Base-by-base conservation (phyloP, 2,329 filamentous ascomycete species). In the Mariannaea sp. region DNA sequence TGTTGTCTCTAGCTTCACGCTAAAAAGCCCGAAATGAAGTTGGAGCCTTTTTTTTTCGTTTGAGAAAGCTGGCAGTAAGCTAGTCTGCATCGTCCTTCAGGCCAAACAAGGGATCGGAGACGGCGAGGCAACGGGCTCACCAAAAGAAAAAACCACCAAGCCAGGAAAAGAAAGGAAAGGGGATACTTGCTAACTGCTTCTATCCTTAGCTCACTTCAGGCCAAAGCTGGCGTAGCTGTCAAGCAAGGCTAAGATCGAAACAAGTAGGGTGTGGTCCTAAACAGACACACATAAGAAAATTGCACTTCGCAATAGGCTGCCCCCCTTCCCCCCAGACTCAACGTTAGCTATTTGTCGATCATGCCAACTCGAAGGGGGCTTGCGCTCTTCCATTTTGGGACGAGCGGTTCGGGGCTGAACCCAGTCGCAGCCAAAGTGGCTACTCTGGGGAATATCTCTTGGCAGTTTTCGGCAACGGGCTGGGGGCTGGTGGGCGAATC, bases 391-490 rank as follows among this genome's bases (percentile, higher is more conserved):
- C 56, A 49, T 56, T 56, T 49, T 43, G 41, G 55, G 42, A 38
- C 52, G 52, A 49, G 51, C 35, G 47, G 53, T 47, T 57, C 53
- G 33, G 43, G 45, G 48, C 57, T 61, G 55, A 48, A 40, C 39
- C 53, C 57, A 48, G 48, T 48, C 51, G 43, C 57, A 48, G 48
- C 48, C 51, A 46, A 55, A 49, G 60, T 47, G 41, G 49, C 49
- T 17, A 61, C 33, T 65, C 63, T 63, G 63, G 63, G 63, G 29
- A 61, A 65, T 65, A 65, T 65, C 61, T 66, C 63, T 65, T 65
- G 63, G 63, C 63, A 49, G 27, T 33, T 32, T 38, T 58, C 39
- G 59, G 59, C 53, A 52, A 57, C 45, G 50, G n/a, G n/a, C n/a
- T n/a, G n/a, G n/a, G n/a, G n/a, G 50, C 52, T 56, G 48, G 52